Evolutionary conservation across 2,329 filamentous ascomycete species (phyloP).

Genomic region (Talaromyces sp.): DNA sequence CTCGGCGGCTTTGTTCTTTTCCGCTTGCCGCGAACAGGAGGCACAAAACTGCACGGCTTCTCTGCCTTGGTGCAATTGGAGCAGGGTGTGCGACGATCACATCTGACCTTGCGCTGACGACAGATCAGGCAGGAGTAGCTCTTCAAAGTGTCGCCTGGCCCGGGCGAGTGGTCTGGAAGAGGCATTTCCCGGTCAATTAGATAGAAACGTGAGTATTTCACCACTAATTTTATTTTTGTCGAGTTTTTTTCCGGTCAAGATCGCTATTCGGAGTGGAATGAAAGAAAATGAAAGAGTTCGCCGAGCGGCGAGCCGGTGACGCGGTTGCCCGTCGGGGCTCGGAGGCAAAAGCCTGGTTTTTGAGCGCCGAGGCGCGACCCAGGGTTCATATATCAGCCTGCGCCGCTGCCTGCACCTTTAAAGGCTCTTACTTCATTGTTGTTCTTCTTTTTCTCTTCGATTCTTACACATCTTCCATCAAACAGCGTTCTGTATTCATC

Average conservation of each 20-base stretch:
- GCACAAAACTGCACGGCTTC: constrained; percentile 29
- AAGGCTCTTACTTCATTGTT: not conserved
- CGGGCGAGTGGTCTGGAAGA: not conserved
- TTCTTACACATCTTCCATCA: not conserved
- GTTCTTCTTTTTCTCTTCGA: not conserved
- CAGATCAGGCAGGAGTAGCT: constrained; percentile 29
- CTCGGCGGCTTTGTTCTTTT: not conserved
- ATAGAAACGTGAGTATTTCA: not conserved
- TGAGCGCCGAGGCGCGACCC: not conserved
- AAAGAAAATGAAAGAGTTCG: not conserved
- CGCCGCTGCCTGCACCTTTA: not conserved
- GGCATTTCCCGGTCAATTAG: not conserved
- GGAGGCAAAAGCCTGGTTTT: not conserved
- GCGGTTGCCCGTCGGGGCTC: not conserved
- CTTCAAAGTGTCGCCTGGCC: constrained; percentile 3
- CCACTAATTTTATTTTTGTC: not conserved
- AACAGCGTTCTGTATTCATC: not conserved
- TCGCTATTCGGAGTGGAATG: not conserved
- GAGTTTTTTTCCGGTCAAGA: not conserved
- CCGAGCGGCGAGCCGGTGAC: not conserved
- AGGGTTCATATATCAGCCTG: not conserved
- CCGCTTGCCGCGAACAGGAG: constrained; percentile 13
- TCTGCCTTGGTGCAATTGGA: constrained; percentile 39
- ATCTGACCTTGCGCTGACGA: constrained; percentile 39
- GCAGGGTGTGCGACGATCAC: constrained; percentile 37